phyloP scores from a whole-genome alignment of 768 basidiomycete genomes.

The Gyrodon lividus region DNA sequence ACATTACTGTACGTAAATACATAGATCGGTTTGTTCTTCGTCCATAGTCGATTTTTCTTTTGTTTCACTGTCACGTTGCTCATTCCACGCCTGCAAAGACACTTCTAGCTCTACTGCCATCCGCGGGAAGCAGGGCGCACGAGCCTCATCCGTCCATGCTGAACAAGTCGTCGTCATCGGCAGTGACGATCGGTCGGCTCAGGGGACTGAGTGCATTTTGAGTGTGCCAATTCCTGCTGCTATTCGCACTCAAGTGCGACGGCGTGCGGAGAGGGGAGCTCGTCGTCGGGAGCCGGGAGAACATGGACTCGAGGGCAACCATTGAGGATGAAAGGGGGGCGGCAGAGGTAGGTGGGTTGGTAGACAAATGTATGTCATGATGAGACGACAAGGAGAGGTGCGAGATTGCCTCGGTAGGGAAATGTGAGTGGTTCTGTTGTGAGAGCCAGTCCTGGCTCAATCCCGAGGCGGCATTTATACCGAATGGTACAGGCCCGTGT shows the following conservation, averaged over 20 bases:
- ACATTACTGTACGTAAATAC: slow-evolving; percentile 32
- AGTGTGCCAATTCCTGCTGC: slow-evolving; percentile 35
- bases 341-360: background rate
- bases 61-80: background rate
- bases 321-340: slow-evolving; percentile 20
- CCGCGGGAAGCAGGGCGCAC: no score
- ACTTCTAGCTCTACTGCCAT: background rate
- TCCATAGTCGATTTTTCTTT: slow-evolving; percentile 16
- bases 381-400: slow-evolving; percentile 26
- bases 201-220: slow-evolving; percentile 54
- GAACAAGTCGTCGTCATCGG: slow-evolving; percentile 69
- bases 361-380: slow-evolving; percentile 12
- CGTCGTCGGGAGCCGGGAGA: slow-evolving; percentile 43
- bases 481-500: slow-evolving; percentile 30
- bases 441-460: slow-evolving; percentile 28
- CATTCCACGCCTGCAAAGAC: background rate
- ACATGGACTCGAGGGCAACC: slow-evolving; percentile 48
- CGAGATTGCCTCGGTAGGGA: slow-evolving; percentile 18
- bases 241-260: slow-evolving; percentile 18
- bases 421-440: slow-evolving; percentile 23
- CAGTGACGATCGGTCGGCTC: slow-evolving; percentile 57
- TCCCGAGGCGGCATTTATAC: slow-evolving; percentile 27
- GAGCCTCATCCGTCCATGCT: slow-evolving; percentile 54
- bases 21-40: slow-evolving; percentile 8
- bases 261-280: slow-evolving; percentile 28